Conservation (phyloP, 1,284 basidiomycete species). For the Ganoderma leucocontextum region DNA sequence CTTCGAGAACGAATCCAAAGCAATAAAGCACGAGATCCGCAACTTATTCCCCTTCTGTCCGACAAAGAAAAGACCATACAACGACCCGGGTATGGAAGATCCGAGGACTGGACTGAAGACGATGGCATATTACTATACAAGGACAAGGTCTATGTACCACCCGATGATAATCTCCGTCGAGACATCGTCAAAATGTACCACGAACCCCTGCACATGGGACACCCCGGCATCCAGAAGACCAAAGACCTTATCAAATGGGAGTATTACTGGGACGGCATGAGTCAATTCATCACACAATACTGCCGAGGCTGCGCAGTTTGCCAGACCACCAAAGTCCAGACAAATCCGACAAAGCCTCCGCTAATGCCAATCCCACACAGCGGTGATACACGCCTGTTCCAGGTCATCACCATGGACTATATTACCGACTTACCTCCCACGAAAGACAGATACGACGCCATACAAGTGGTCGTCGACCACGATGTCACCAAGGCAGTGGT, state of each 20-base stretch:
- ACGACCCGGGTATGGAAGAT: not conserved
- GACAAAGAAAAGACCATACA: not conserved
- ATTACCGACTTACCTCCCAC: too few relatives aligned
- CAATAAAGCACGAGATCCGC: not conserved
- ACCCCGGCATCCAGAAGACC: constrained; percentile 18
- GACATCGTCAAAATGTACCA: constrained; percentile 11
- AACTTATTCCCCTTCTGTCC: not conserved
- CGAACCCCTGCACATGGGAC: constrained; percentile 11
- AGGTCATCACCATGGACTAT: too few relatives aligned
- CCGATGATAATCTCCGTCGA: not conserved
- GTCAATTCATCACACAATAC: constrained; percentile 42
- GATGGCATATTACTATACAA: not conserved
- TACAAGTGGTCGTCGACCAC: too few relatives aligned
- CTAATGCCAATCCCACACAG: too few relatives aligned
- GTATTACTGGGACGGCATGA: constrained; percentile 49
- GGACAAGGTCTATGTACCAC: not conserved
- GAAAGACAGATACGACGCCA: too few relatives aligned
- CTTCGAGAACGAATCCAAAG: not conserved
- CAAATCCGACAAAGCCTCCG: not conserved
- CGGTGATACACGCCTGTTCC: too few relatives aligned
- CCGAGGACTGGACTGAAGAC: not conserved
- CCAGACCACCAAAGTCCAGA: constrained; percentile 44
- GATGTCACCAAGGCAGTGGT: too few relatives aligned
- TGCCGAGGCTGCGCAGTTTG: constrained; percentile 49
- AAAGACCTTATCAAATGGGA: constrained; percentile 7